Evolutionary conservation across 768 basidiomycete genomes (phyloP).

Genomic region (Tylopilus felleus): DNA sequence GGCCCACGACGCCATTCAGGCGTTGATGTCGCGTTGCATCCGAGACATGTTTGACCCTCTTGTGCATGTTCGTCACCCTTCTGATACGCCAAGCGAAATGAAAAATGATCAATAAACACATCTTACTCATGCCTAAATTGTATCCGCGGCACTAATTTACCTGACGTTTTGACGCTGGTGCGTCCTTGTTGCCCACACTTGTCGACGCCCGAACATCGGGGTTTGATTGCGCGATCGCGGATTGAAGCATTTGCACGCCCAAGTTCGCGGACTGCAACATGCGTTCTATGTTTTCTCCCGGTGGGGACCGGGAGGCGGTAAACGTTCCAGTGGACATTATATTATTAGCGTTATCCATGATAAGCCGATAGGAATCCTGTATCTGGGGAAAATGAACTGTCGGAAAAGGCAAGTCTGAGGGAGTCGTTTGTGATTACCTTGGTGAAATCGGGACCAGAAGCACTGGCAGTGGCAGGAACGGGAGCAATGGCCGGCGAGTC

Average conservation of each 20-base stretch:
- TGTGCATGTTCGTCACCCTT: constrained; percentile 42
- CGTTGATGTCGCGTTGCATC: constrained; percentile 79
- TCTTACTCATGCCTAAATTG: constrained; percentile 21
- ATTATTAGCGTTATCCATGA: constrained; percentile 38
- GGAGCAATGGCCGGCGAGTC: constrained; percentile 29
- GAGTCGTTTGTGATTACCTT: constrained; percentile 32
- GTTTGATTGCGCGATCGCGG: constrained; percentile 25
- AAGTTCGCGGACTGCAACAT: constrained; percentile 44
- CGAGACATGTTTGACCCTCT: constrained; percentile 74
- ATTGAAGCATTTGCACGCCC: constrained; percentile 34
- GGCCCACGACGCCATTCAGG: constrained; percentile 87
- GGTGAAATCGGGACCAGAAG: constrained; percentile 38
- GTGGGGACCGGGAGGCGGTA: constrained; percentile 21
- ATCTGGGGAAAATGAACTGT: constrained; percentile 30
- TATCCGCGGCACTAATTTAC: constrained; percentile 30
- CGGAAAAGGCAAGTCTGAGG: constrained; percentile 9
- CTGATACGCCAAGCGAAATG: constrained; percentile 18
- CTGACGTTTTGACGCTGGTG: constrained; percentile 32
- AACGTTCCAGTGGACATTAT: constrained; percentile 25
- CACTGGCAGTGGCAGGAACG: constrained; percentile 23
- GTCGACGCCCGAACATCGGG: constrained; percentile 26
- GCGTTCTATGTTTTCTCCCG: constrained; percentile 39
- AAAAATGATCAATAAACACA: constrained; percentile 29
- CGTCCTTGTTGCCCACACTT: constrained; percentile 29
- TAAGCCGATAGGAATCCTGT: constrained; percentile 42